Conservation (phyloP, 495 filamentous ascomycete species). For the Choiromyces venosus region DNA sequence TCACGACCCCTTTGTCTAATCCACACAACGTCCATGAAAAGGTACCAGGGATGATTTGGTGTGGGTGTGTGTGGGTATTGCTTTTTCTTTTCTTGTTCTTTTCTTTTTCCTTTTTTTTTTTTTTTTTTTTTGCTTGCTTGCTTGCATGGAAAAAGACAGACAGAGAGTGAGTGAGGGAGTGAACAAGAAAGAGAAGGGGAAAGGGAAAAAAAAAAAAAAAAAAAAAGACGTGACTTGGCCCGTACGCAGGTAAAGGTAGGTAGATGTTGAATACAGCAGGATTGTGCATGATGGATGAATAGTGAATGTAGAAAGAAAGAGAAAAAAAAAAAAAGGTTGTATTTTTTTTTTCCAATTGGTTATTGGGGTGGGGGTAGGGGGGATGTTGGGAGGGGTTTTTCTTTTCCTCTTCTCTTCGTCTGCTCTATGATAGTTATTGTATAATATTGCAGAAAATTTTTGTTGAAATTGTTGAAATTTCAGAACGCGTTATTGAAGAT, state of each 20-base stretch:
- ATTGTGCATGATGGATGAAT: background rate
- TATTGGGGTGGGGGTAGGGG: no score
- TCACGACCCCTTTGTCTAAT: constrained; percentile 1
- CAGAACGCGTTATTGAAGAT: no score
- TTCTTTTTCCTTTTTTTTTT: no score
- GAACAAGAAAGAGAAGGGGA: background rate
- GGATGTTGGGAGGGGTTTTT: no score
- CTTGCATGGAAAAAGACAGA: background rate
- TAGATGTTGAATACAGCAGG: no score
- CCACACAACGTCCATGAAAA: constrained; percentile 2
- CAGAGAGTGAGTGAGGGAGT: background rate
- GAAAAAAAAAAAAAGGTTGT: background rate
- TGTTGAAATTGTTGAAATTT: no score
- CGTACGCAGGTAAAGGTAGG: background rate
- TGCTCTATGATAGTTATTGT: no score
- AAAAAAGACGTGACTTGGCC: background rate
- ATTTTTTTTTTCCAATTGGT: background rate
- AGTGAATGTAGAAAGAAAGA: no score
- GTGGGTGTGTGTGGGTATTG: background rate
- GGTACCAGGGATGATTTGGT: background rate
- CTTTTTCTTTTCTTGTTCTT: no score
- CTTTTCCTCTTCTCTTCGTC: no score
- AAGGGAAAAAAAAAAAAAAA: background rate
- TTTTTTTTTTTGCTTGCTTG: background rate
- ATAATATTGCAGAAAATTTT: no score